These are phyloP conservation scores for Patellifolia procumbens DNA, from an alignment of 179 eudicot genomes.

Conservation along the genomic window DNA sequence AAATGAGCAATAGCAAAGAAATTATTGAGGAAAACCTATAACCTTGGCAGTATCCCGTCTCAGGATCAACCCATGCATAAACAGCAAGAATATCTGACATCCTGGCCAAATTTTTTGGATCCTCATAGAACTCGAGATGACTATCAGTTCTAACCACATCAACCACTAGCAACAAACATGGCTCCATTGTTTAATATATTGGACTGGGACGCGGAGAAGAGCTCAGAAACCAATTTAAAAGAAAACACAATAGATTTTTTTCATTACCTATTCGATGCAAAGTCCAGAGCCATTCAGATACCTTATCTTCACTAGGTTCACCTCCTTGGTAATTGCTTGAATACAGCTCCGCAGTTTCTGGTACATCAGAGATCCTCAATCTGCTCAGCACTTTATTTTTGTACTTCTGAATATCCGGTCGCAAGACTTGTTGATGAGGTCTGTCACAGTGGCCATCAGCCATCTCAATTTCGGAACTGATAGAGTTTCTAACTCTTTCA, in stretches of 20 bases:
- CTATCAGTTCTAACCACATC: slow-evolving; percentile 98
- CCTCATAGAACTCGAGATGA: slow-evolving; percentile 90
- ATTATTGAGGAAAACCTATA: slow-evolving; percentile 21
- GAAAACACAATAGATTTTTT: not conserved
- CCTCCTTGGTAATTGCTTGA: slow-evolving; percentile 42
- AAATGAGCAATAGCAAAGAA: not conserved
- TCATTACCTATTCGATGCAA: slow-evolving; percentile 82
- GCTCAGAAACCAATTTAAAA: not conserved
- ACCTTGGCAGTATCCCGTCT: slow-evolving; percentile 99
- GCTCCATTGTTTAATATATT: slow-evolving; percentile 11
- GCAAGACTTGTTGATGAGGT: slow-evolving; percentile 31
- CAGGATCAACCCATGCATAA: slow-evolving; percentile 99
- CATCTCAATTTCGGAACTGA: slow-evolving; percentile 52
- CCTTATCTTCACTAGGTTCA: slow-evolving; percentile 64
- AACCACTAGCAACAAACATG: slow-evolving; percentile 64
- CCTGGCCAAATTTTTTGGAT: slow-evolving; percentile 88
- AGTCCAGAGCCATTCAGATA: slow-evolving; percentile 99
- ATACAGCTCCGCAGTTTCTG: slow-evolving; percentile 48
- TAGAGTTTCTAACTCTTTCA: slow-evolving; percentile 30
- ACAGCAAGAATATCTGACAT: slow-evolving; percentile 99
- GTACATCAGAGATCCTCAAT: slow-evolving; percentile 66
- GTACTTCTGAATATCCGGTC: slow-evolving; percentile 43
- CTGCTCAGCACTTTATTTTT: slow-evolving; percentile 53
- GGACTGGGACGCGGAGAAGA: no score
- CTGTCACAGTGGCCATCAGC: slow-evolving; percentile 35